A percentile compares a stretch with the other conserved stretches of the same genome.
Conservation (phyloP, 1,139 yeast species). For the Arxiozyma slooffiae region DNA sequence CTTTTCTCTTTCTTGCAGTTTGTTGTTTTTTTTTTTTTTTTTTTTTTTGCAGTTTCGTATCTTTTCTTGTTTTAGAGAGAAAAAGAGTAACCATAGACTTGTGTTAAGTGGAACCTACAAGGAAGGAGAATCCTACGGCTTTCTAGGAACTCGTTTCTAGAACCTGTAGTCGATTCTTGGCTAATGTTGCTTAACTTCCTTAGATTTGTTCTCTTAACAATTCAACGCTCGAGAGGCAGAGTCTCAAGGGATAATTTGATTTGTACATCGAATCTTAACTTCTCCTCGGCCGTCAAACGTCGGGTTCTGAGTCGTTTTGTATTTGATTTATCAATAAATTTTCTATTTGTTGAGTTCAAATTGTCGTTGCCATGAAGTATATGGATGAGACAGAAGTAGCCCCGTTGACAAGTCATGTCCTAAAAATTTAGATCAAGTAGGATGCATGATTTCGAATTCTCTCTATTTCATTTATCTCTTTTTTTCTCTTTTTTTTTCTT, state of each 20-base stretch:
- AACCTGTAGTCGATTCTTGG: slow-evolving; percentile 23
- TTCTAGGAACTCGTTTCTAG: slow-evolving; percentile 9
- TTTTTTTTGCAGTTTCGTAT: no score
- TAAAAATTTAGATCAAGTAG: slow-evolving; percentile 38
- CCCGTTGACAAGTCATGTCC: slow-evolving; percentile 71
- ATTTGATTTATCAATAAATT: slow-evolving; percentile 5
- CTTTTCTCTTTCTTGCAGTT: neutral
- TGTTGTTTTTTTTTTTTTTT: neutral
- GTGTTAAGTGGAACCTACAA: slow-evolving; percentile 34
- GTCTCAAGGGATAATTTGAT: slow-evolving; percentile 26
- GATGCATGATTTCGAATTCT: slow-evolving; percentile 57
- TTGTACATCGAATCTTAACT: slow-evolving; percentile 14
- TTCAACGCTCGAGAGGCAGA: slow-evolving; percentile 61
- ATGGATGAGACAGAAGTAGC: slow-evolving; percentile 59
- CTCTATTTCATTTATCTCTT: slow-evolving; percentile 18
- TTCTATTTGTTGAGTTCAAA: slow-evolving; percentile 1
- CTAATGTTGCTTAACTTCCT: slow-evolving; percentile 29
- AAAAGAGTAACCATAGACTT: slow-evolving; percentile 35
- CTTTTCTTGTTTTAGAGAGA: no score
- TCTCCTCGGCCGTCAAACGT: slow-evolving; percentile 35
- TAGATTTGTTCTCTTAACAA: slow-evolving; percentile 38
- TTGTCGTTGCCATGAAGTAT: slow-evolving; percentile 30
- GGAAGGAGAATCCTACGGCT: slow-evolving; percentile 22
- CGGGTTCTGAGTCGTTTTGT: slow-evolving; percentile 48
- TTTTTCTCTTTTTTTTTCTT: neutral